Evolutionary conservation across 1,284 basidiomycete genomes (phyloP), one percentile per base, ranked within the genome.

Genomic region (Austroboletus novae-zelandiae): DNA sequence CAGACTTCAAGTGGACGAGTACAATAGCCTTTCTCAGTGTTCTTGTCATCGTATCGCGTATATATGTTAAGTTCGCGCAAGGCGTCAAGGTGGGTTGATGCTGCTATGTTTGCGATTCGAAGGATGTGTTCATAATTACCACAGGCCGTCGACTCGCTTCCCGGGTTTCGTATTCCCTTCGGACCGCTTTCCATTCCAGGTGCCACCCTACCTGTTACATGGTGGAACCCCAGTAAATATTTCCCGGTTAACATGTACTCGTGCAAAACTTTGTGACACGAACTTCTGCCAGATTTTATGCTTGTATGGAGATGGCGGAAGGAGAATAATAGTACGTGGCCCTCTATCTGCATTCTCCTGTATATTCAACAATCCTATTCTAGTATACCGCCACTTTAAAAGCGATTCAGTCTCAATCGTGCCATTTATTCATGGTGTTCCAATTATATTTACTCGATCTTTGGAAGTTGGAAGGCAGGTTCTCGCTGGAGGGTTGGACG

Each of bases 211-310:
- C 74, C 74, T 10, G 69, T 68, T 14, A 64, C 61, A 7, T 73
- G 69, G 66, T 78, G 77, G 76, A 76, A 77, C 48, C 69, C 71
- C 4, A 69, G 73, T 17, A 35, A 68, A 44, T 9, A 13, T 10
- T 29, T 39, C 10, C 15, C 7, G 36, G 3, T 40, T 55, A 76
- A 76, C 78, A 74, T 52, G 5, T 23, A 23, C 54, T 70, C 39
- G 55, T 70, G 11, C 20, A 23, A 4, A 23, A 5, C 8, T 31
- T 17, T 31, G 4, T 23, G 20, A 23, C 20, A 17, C n/a, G 41
- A 42, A 9, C 13, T 42, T 7, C 17, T 7, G n/a, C 11, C 29
- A 42, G 41, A 31, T 42, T 30, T 42, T 31, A 9, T 31, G n/a
- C 31, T 42, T 42, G 41, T 42, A n/a, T 42, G 41, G 41, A 42